Base-by-base conservation (phyloP, 345 rosid genomes). In the Cardamine occulta region DNA sequence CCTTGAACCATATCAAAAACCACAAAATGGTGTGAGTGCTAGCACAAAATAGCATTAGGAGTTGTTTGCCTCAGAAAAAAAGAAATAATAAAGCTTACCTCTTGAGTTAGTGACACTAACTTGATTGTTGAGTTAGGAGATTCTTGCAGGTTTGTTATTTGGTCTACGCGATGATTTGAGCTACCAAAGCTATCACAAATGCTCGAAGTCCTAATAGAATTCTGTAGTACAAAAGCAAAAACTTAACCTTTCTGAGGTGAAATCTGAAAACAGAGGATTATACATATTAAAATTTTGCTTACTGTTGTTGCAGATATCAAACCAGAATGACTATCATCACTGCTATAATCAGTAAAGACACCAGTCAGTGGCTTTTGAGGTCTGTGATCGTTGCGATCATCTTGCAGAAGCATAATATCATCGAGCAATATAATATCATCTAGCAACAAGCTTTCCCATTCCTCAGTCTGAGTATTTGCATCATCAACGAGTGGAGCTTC, bases 241-340 rank as follows among this genome's bases (percentile, higher is more conserved):
- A 34, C 6, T 58, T 4, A 8, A 34, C 23, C 19, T n/a, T 53
- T 23, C 6, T 17, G 68, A 63, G 24, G 13, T 47, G 23, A 23
- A 64, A 68, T 37, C 10, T 49, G 40, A 54, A 60, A 60, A 47
- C 55, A 71, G 67, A 61, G 75, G 37, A 29, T 17, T 15, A 26
- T 34, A 15, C 4, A 44, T 0, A 39, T 18, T 26, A 24, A 23
- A 35, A n/a, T 5, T 60, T 28, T 23, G 28, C 69, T 34, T 77
- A 82, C 82, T 78, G 55, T 52, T 23, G 32, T 63, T 12, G 42
- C 11, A 61, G 51, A 72, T 13, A 61, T 5, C 4, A 15, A 40
- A 40, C 40, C 51, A 37, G 62, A 19, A 49, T 70, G 47, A 24
- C 23, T 39, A 31, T 54, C 69, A 19, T 70, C 72, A 29, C 65